Conservation (phyloP, 2,329 filamentous ascomycete genomes). For the Phaeosphaeria sp. region DNA sequence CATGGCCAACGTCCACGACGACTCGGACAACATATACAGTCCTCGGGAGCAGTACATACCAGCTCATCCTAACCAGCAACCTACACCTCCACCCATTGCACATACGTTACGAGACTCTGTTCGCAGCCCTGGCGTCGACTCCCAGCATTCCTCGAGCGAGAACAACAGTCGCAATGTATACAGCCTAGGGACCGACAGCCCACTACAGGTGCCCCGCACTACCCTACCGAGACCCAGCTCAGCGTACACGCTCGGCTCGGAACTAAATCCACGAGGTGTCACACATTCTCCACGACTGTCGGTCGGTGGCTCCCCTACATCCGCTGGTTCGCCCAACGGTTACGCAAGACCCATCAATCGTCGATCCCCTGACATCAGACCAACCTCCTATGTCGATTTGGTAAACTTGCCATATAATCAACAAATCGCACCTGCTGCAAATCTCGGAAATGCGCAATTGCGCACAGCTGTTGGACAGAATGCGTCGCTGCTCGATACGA, state of each 20-base stretch:
- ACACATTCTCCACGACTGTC: constrained; percentile 61
- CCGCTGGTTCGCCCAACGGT: constrained; percentile 48
- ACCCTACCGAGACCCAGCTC: constrained; percentile 75
- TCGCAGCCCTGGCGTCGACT: constrained; percentile 34
- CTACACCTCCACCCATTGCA: constrained; percentile 31
- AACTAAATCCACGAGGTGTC: constrained; percentile 69
- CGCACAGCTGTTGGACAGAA: constrained; percentile 83
- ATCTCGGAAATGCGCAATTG: constrained; percentile 81
- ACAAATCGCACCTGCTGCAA: constrained; percentile 67
- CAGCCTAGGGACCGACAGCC: constrained; percentile 37
- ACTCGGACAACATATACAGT: constrained; percentile 26
- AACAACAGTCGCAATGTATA: constrained; percentile 37
- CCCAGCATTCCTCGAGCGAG: constrained; percentile 40
- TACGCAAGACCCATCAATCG: constrained; percentile 58
- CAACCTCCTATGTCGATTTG: constrained; percentile 67
- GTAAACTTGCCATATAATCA: constrained; percentile 78
- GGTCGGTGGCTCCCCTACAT: constrained; percentile 48
- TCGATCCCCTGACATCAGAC: constrained; percentile 64
- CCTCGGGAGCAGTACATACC: constrained; percentile 15
- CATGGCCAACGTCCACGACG: constrained; percentile 32
- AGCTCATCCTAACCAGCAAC: constrained; percentile 25
- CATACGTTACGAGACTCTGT: constrained; percentile 32
- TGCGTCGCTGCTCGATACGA: constrained; percentile 86
- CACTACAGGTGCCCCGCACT: constrained; percentile 56
- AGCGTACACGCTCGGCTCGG: constrained; percentile 76